Conservation (phyloP, 2,329 filamentous ascomycete genomes). For the Sporothrix sp. region DNA sequence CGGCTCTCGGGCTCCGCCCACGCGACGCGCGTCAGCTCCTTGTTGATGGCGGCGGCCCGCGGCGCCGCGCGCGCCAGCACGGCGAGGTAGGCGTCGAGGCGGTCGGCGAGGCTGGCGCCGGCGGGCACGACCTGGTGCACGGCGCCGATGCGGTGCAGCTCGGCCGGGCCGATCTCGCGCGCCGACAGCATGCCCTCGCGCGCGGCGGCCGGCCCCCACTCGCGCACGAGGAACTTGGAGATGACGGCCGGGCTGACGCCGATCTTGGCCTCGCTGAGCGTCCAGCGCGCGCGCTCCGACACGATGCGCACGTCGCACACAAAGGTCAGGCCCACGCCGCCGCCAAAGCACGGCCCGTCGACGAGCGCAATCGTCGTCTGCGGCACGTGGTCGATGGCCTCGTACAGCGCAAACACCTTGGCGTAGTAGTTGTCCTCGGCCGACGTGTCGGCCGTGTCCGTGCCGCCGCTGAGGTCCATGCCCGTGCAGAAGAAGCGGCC, state of each 20-base stretch:
- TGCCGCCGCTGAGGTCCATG: constrained; percentile 22
- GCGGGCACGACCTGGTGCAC: constrained; percentile 20
- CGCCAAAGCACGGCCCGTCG: constrained; percentile 31
- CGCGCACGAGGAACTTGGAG: constrained; percentile 27
- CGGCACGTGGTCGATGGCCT: constrained; percentile 26
- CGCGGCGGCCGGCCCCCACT: constrained; percentile 26
- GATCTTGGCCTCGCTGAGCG: constrained; percentile 29
- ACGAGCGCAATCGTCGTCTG: constrained; percentile 30
- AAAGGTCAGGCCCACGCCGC: constrained; percentile 31
- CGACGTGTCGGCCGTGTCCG: background rate
- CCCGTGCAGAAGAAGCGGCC: constrained; percentile 31
- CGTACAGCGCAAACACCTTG: constrained; percentile 23
- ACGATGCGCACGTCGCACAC: constrained; percentile 28
- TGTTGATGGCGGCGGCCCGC: constrained; percentile 8
- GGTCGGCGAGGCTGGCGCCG: constrained; percentile 10
- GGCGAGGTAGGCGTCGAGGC: background rate
- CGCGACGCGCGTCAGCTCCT: constrained; percentile 4
- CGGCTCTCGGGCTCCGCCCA: constrained; percentile 6
- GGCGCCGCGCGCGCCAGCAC: constrained; percentile 1
- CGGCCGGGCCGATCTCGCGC: constrained; percentile 20
- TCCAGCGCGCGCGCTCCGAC: constrained; percentile 15
- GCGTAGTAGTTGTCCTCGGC: background rate
- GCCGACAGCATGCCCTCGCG: constrained; percentile 28
- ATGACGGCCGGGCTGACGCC: constrained; percentile 27
- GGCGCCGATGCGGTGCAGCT: constrained; percentile 21